Base-by-base conservation (phyloP, 768 basidiomycete genomes). In the Trametes elegans region DNA sequence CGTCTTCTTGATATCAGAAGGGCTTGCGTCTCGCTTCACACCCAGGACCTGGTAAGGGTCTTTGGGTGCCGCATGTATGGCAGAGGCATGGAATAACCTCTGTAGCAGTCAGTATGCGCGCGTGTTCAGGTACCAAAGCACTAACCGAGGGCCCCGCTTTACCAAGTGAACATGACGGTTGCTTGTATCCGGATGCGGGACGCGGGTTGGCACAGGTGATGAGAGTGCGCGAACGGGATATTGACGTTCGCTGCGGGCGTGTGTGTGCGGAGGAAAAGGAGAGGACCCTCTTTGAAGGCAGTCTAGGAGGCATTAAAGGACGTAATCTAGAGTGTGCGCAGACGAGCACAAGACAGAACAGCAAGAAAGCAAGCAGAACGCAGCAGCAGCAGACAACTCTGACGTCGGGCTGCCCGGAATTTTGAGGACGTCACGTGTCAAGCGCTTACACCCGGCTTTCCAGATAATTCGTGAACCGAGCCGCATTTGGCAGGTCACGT, bases 21-120 rank as follows among this genome's bases (percentile, higher is more conserved):
- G 70, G 19, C 84, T 78, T 41, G 96, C 90, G 70, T 93, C 92
- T 63, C 84, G 84, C 64, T 79, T 79, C 7, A 98, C 87, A 23
- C 97, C 96, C 9, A 99, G 73, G n/a, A 92, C 87, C 27, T 87
- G 72, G 71, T 99, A 99, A 2, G 97, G 97, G 68, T 92, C 87
- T 71, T 90, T 95, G 16, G 80, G 68, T 7, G 81, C 79, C 50
- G 73, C 70, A 39, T 68, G 65, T 19, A 79, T 72, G 21, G 76
- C 64, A 23, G 92, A 84, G 7, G 85, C 76, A 73, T 96, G 93
- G 65, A 97, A 81, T 13, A 75, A 62, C 62, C 92, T 88, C 91
- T 94, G 63, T 18, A 47, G 27, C 48, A 19, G 58, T 59, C 18
- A 57, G 39, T n/a, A 0, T 10, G 9, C 5, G 31, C 18, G 10